A percentile compares a stretch with the other conserved stretches of the same genome.
Evolutionary conservation across 176 grass and related monocot species (phyloP).

Genomic region (Bromus sterilis): DNA sequence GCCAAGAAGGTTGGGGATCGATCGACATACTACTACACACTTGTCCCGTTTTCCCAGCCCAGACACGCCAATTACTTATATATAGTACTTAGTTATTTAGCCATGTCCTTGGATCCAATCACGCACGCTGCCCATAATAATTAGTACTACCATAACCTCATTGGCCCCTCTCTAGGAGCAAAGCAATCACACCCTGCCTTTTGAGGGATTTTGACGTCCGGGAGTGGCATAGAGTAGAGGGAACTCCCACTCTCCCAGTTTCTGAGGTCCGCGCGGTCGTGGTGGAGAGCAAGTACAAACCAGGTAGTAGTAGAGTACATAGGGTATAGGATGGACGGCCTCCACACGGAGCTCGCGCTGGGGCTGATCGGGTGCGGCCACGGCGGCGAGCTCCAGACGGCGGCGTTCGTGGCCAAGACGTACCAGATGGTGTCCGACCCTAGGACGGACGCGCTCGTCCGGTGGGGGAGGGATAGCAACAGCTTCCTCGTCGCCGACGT

Average conservation of each 20-base stretch:
- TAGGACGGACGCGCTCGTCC: conserved; percentile 41
- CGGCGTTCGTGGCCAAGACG: conserved; percentile 69
- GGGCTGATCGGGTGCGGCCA: conserved; percentile 19
- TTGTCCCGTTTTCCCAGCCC: not conserved
- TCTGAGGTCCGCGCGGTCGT: not conserved
- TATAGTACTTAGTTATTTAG: too few relatives aligned
- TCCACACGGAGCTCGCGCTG: conserved; percentile 40
- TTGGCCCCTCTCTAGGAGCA: not conserved
- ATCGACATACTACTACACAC: not conserved
- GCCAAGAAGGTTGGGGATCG: not conserved
- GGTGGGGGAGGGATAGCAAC: conserved; percentile 51
- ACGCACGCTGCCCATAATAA: too few relatives aligned
- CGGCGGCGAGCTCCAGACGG: conserved; percentile 9
- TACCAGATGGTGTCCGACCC: conserved; percentile 79
- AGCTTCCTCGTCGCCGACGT: conserved; percentile 65
- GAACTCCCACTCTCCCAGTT: not conserved
- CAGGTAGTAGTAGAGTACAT: not conserved
- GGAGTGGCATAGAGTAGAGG: not conserved
- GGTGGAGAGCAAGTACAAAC: too few relatives aligned
- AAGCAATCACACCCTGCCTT: not conserved
- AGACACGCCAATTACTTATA: not conserved
- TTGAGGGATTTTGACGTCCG: not conserved
- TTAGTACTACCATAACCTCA: too few relatives aligned
- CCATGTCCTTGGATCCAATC: too few relatives aligned
- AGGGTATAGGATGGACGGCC: conserved; percentile 23